These are phyloP conservation scores for Papiliotrema fonsecae DNA, from an alignment of 1,284 basidiomycete species.

Conservation along the genomic window DNA sequence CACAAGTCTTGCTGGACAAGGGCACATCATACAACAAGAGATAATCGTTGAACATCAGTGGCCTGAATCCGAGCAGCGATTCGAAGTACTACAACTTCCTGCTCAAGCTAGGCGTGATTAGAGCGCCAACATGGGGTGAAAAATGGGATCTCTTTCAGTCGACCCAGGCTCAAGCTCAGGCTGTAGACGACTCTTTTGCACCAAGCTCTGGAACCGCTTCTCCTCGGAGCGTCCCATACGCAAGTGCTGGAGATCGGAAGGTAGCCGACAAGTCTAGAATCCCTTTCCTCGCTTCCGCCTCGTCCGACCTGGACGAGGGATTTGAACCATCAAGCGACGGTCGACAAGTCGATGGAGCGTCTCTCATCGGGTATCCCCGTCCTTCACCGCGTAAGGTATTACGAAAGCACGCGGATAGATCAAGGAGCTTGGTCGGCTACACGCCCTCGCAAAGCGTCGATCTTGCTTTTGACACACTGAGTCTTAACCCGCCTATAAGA, in stretches of 20 bases:
- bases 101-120: slow-evolving; percentile 43
- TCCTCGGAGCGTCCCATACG: neutral
- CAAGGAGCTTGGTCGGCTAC: slow-evolving; percentile 25
- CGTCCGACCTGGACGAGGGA: slow-evolving; percentile 42
- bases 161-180: slow-evolving; percentile 3
- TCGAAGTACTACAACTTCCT: slow-evolving; percentile 45
- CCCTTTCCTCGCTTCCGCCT: slow-evolving; percentile 39
- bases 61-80: slow-evolving; percentile 30
- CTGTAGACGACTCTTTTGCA: neutral
- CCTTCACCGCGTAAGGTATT: slow-evolving; percentile 10
- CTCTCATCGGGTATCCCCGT: slow-evolving; percentile 5
- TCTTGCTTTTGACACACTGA: slow-evolving; percentile 15
- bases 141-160: slow-evolving; percentile 42
- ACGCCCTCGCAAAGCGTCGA: slow-evolving; percentile 23
- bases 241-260: neutral
- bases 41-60: slow-evolving; percentile 23
- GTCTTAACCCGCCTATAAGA: slow-evolving; percentile 24
- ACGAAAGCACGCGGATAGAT: slow-evolving; percentile 1
- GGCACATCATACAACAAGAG: neutral
- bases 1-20: neutral
- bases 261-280: slow-evolving; percentile 20
- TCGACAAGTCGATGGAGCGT: slow-evolving; percentile 8
- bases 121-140: slow-evolving; percentile 44
- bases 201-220: neutral
- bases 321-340: slow-evolving; percentile 19